Conservation (phyloP, 2,329 filamentous ascomycete species). For the Gremmenia infestans region DNA sequence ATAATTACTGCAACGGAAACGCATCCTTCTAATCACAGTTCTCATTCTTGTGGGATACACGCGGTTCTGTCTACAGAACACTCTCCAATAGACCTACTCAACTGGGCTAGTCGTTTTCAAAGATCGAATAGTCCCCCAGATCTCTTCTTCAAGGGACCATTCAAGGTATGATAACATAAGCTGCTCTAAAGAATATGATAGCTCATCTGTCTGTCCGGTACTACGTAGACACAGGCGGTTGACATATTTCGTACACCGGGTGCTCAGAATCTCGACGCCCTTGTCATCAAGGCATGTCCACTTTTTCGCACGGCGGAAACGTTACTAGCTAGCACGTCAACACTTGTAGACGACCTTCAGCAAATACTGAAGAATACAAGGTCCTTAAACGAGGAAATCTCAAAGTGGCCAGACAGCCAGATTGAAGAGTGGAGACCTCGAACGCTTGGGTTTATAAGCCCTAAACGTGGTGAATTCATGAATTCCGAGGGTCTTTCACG, state of each 20-base stretch:
- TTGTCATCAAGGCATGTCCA: not conserved
- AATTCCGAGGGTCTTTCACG: not conserved
- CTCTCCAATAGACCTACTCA: slow-evolving; percentile 1
- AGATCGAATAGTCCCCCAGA: too few relatives aligned
- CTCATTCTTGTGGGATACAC: slow-evolving; percentile 14
- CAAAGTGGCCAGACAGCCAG: not conserved
- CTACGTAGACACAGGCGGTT: too few relatives aligned
- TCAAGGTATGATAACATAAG: not conserved
- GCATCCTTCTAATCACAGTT: slow-evolving; percentile 4
- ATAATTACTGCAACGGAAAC: not conserved
- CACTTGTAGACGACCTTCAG: not conserved
- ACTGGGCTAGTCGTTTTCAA: not conserved
- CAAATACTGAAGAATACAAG: not conserved
- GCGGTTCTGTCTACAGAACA: slow-evolving; percentile 3
- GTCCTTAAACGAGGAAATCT: not conserved
- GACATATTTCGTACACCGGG: too few relatives aligned
- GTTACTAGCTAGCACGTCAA: not conserved
- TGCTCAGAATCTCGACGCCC: not conserved
- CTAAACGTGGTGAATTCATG: not conserved
- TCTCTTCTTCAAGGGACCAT: too few relatives aligned
- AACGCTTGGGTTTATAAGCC: not conserved
- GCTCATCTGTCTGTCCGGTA: too few relatives aligned
- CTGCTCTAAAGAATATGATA: too few relatives aligned
- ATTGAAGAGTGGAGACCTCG: slow-evolving; percentile 1
- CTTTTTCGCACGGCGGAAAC: not conserved